These are phyloP conservation scores for Calonectria montana DNA, from an alignment of 2,329 filamentous ascomycete genomes.

Conservation along the genomic window DNA sequence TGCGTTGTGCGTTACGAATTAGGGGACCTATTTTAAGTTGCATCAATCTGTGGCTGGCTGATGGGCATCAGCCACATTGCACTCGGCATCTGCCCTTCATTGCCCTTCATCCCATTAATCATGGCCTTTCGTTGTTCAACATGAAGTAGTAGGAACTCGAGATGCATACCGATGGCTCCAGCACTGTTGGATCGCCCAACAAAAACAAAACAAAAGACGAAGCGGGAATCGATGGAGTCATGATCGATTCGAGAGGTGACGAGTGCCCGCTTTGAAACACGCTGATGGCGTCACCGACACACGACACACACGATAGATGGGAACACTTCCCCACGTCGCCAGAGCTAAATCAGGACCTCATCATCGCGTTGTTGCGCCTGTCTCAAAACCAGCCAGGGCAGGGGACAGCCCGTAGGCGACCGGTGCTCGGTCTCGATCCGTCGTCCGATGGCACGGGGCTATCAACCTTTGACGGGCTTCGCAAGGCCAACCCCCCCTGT, in stretches of 20 bases:
- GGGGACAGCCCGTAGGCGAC: not conserved
- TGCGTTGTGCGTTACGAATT: not conserved
- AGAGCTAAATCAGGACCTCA: constrained; percentile 5
- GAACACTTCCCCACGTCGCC: constrained; percentile 14
- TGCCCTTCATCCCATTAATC: not conserved
- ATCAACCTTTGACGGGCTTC: not conserved
- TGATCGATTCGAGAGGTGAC: constrained; percentile 13
- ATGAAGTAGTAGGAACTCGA: not conserved
- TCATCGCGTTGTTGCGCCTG: not conserved
- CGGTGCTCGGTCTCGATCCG: constrained; percentile 1
- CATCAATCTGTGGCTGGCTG: not conserved
- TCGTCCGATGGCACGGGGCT: not conserved
- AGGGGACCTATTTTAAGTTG: not conserved
- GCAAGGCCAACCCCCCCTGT: not conserved
- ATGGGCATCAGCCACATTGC: not conserved
- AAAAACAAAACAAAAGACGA: not conserved
- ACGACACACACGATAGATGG: constrained; percentile 28
- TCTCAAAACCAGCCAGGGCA: not conserved
- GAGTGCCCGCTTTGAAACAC: constrained; percentile 2
- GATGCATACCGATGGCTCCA: not conserved
- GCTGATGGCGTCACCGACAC: constrained; percentile 35
- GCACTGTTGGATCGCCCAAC: not conserved
- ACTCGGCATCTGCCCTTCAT: not conserved
- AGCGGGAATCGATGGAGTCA: constrained; percentile 1
- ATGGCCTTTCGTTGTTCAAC: not conserved